phyloP scores from a whole-genome alignment of 257 asterid genomes.

The Plantago major region DNA sequence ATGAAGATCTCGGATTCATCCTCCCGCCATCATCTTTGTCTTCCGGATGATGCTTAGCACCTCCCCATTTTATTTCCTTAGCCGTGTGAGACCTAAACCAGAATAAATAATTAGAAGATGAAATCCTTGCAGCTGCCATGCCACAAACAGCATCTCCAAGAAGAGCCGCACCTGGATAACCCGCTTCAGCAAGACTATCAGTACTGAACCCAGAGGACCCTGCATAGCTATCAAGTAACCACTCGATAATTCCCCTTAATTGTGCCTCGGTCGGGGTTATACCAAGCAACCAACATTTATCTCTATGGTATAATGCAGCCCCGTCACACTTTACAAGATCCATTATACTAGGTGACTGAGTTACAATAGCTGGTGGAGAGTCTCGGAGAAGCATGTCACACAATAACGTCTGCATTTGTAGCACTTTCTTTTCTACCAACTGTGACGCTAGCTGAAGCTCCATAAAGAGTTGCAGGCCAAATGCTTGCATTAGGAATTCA shows the following conservation, averaged over 20 bases:
- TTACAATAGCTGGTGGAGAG: constrained; percentile 47
- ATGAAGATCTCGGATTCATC: constrained; percentile 68
- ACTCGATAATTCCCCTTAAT: constrained; percentile 37
- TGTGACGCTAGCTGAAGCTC: constrained; percentile 56
- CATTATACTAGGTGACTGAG: constrained; percentile 55
- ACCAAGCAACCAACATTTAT: constrained; percentile 58
- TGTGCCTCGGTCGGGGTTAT: constrained; percentile 58
- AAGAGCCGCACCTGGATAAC: constrained; percentile 44
- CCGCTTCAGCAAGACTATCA: constrained; percentile 48
- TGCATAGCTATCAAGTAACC: constrained; percentile 38
- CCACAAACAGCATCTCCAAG: constrained; percentile 65
- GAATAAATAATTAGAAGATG: constrained; percentile 37
- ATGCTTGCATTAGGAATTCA: constrained; percentile 57
- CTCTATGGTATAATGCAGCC: constrained; percentile 47
- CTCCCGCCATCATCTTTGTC: constrained; percentile 48
- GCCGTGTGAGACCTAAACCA: constrained; percentile 66
- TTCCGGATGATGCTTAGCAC: constrained; percentile 49
- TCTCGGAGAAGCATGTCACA: constrained; percentile 62
- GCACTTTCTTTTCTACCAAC: constrained; percentile 46
- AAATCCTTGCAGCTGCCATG: constrained; percentile 49
- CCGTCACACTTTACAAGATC: constrained; percentile 72
- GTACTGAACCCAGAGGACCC: constrained; percentile 54
- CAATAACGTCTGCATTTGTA: constrained; percentile 46
- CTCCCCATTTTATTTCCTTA: constrained; percentile 57
- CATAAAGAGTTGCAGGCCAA: constrained; percentile 44